Evolutionary conservation across 495 filamentous ascomycete species (phyloP).

Genomic region (Monascus purpureus): DNA sequence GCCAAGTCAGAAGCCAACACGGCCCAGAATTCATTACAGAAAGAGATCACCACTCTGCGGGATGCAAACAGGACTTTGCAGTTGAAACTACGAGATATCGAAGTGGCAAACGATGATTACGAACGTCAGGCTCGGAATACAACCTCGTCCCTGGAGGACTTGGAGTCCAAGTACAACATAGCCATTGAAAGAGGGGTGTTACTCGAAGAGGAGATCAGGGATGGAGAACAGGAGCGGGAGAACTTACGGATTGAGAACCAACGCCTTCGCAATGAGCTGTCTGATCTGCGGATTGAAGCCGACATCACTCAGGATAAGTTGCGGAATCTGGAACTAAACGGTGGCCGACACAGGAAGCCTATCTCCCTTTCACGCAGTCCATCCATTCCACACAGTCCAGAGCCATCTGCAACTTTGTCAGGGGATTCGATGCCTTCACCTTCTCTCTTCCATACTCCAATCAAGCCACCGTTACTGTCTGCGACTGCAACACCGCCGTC

Average conservation of each 20-base stretch:
- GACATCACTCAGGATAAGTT: constrained; percentile 92
- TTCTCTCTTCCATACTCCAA: constrained; percentile 56
- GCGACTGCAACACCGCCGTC: constrained; percentile 62
- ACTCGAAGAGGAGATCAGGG: constrained; percentile 86
- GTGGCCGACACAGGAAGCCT: constrained; percentile 39
- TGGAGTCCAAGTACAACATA: constrained; percentile 93
- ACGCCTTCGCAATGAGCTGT: constrained; percentile 74
- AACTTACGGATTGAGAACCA: constrained; percentile 75
- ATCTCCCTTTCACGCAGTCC: constrained; percentile 30
- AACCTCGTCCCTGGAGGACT: constrained; percentile 84
- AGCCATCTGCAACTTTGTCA: constrained; percentile 40
- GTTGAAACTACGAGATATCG: constrained; percentile 78
- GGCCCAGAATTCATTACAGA: constrained; percentile 78
- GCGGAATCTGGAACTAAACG: constrained; percentile 45
- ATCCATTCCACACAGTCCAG: constrained; percentile 38
- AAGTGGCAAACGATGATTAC: constrained; percentile 96
- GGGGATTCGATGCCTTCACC: constrained; percentile 55
- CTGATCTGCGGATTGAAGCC: constrained; percentile 84
- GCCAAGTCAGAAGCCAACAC: constrained; percentile 71
- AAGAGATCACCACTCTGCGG: constrained; percentile 84
- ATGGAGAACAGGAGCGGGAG: constrained; percentile 84
- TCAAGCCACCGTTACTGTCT: constrained; percentile 57
- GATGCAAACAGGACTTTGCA: constrained; percentile 71
- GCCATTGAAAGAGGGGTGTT: constrained; percentile 84
- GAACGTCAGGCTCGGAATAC: constrained; percentile 91